Percentiles rank a stretch among this genome's conserved stretches.
Evolutionary conservation across 75 land plant genomes (phyloP).

Genomic region (Picea sitchensis): DNA sequence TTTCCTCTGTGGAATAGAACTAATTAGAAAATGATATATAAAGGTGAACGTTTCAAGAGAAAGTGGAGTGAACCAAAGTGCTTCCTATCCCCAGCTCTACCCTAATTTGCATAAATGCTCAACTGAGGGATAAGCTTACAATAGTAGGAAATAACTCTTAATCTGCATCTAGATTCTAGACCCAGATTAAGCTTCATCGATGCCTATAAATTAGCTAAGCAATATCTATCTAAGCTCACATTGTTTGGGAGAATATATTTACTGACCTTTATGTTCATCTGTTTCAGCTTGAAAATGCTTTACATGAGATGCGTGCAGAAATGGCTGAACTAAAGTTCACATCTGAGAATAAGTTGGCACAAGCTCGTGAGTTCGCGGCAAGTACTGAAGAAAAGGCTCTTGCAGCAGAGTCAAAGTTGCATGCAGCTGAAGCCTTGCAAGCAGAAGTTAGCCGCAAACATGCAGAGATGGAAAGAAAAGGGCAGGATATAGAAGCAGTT

Average conservation of each 20-base stretch:
- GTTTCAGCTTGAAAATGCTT: slow-evolving; percentile 88
- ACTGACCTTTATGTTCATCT: neutral
- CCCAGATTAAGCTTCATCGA: neutral
- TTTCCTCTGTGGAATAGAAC: too few relatives aligned
- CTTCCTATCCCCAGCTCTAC: neutral
- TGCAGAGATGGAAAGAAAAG: slow-evolving; percentile 71
- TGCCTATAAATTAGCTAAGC: neutral
- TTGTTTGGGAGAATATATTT: neutral
- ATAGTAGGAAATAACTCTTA: neutral
- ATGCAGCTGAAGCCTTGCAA: slow-evolving; percentile 72
- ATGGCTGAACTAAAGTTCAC: slow-evolving; percentile 61
- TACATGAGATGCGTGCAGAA: slow-evolving; percentile 72
- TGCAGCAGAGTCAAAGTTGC: slow-evolving; percentile 62
- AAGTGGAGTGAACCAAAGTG: neutral
- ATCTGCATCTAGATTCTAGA: neutral
- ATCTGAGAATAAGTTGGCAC: slow-evolving; percentile 72
- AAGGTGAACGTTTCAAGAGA: too few relatives aligned
- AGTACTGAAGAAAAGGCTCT: slow-evolving; percentile 68
- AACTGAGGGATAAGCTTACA: neutral
- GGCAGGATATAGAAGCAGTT: slow-evolving; percentile 72
- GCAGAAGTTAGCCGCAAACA: slow-evolving; percentile 81
- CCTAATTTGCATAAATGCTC: neutral
- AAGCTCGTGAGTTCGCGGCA: slow-evolving; percentile 67
- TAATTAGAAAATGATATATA: too few relatives aligned
- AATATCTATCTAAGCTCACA: neutral